Evolutionary conservation across 345 rosid genomes (phyloP), one percentile per base, ranked within the genome.

Genomic region (Citrus reticulata): DNA sequence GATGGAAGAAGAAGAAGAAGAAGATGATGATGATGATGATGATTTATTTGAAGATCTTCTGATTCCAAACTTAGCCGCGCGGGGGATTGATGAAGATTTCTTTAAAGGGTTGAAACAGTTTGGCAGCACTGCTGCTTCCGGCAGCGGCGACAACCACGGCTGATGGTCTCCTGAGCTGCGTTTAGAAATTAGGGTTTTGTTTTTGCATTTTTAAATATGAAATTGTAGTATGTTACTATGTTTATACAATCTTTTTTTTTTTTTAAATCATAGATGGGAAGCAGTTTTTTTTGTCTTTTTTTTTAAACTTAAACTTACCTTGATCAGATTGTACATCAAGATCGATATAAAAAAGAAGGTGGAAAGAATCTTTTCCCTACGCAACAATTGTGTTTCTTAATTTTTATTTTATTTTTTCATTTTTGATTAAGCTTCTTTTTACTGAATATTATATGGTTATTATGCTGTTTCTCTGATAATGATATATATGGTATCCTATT

Each of bases 41-140:
- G 42, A 65, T 22, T 20, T 34, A 9, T 66, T 35, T 30, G 90
- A 89, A 24, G 85, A 86, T 77, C 81, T 86, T 74, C 74, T 93
- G 83, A 89, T 91, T 39, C 92, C 95, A 20, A 90, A 95, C 76
- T 68, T 82, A 68, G 60, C 85, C 25, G 82, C 91, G 58, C 58
- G n/a, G 59, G 67, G 83, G 30, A 77, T 95, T 27, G 86, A 83
- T 49, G 94, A 90, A 80, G 89, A 90, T 80, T 55, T 88, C 13
- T 84, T 89, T 72, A 70, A 81, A 58, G 87, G 77, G 30, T 64
- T 86, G 76, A 71, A 84, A 54, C 78, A 80, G 40, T 73, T 87
- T 39, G 70, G 64, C 63, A 20, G 32, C 7, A 32, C 62, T 51
- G 40, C 32, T 30, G 77, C 55, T 49, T 85, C 75, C 57, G 30